Base-by-base conservation (phyloP, 192 early-diverging fungal genomes). In the Backusella morwellensis region DNA sequence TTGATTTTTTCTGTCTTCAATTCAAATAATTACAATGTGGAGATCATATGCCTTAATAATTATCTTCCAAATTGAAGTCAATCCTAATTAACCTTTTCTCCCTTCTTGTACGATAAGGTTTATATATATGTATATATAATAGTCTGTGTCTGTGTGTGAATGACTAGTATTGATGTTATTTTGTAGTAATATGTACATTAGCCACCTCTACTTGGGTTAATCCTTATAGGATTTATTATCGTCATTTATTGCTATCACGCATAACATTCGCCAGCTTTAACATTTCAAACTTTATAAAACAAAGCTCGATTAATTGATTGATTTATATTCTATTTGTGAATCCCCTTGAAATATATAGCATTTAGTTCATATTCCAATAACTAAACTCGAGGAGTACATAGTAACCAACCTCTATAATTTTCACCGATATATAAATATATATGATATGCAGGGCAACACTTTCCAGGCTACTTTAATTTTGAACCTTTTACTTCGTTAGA, bases 1-100 rank as follows among this genome's bases (percentile, higher is more conserved):
- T 63, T 63, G 56, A 63, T 63, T 63, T 63, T 63, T 63, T 63
- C 56, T 63, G 56, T 12, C 56, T 63, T 63, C 23, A 63, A 50
- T 63, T 63, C 26, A 29, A 63, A 63, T 56, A 56, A 21, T 56
- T n/a, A 56, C 21, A 52, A 52, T 52, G 21, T 21, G n/a, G 8
- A 54, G 6, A 21, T 21, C 26, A 29, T 26, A 29, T 23, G 56
- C 21, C 23, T 63, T 63, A 29, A 63, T 63, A 29, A 12, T 29
- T 63, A 29, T 14, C 56, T 63, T 63, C 56, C 56, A 63, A 50
- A 50, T 23, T 29, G 9, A 12, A 63, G 56, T 63, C 56, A 63
- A 63, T 63, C 56, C 26, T 63, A 63, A 63, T 63, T 63, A 63
- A 29, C 56, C 56, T 44, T 44, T 44, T 17, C 14, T 44, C 38